Evolutionary conservation across 257 asterid species (phyloP).

Genomic region (Solanum ossicruentum): DNA sequence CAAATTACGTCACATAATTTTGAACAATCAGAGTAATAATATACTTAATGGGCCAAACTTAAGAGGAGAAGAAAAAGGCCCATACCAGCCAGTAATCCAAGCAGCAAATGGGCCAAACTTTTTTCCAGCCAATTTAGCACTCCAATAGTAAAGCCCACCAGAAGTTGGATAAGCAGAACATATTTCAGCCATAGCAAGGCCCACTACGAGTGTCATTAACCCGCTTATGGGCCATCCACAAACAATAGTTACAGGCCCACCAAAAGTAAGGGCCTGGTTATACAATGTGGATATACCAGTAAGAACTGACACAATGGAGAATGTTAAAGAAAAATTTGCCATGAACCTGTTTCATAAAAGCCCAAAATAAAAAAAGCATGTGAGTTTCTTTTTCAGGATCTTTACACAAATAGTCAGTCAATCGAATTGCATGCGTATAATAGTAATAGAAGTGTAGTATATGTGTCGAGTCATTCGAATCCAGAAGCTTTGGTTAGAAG

Average conservation of each 20-base stretch:
- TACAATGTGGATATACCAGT: slow-evolving; percentile 35
- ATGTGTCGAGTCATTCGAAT: not conserved
- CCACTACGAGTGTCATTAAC: slow-evolving; percentile 25
- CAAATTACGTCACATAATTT: no score
- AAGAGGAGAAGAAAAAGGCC: not conserved
- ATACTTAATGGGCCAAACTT: no score
- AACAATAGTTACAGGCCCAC: slow-evolving; percentile 33
- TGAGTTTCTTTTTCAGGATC: not conserved
- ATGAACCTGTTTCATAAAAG: slow-evolving; percentile 21
- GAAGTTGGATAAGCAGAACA: slow-evolving; percentile 65
- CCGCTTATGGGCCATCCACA: slow-evolving; percentile 56
- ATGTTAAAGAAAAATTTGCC: slow-evolving; percentile 37
- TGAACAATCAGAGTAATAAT: no score
- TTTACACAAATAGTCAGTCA: not conserved
- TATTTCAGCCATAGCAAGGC: slow-evolving; percentile 47
- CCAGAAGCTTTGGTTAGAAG: not conserved
- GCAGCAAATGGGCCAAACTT: slow-evolving; percentile 43
- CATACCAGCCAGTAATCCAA: slow-evolving; percentile 56
- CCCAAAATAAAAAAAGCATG: not conserved
- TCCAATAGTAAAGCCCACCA: slow-evolving; percentile 56
- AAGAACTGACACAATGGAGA: slow-evolving; percentile 32
- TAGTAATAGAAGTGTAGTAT: not conserved
- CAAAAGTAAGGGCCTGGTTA: slow-evolving; percentile 21
- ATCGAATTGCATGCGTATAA: not conserved
- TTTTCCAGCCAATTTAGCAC: slow-evolving; percentile 33